Evolutionary conservation across 805 yeast species (phyloP), one percentile per base, ranked within the genome.

Genomic region (Metschnikowia continentalis): DNA sequence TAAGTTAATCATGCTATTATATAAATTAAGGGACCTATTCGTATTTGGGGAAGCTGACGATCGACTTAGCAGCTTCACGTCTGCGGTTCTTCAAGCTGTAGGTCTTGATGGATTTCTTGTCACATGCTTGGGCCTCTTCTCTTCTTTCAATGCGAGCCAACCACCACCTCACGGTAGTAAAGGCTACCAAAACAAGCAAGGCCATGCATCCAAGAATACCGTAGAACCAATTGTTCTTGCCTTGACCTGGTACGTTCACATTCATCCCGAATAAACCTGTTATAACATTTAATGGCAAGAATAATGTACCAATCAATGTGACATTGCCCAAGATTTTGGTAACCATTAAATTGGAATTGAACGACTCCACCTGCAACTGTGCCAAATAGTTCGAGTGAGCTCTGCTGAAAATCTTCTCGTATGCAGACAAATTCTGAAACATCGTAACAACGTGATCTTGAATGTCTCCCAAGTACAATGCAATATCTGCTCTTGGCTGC

Each of bases 181-280:
- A 60, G 52, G 70, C 46, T 57, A 63, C 36, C 55, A 66, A 5
- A 52, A 65, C 57, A 52, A 68, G 33, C 47, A 60, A 22, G 47
- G 61, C 51, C 62, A 63, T 59, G 32, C 58, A 58, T n/a, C 61
- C 88, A 6, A 84, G 62, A 52, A 85, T 82, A 40, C 88, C 88
- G 64, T 80, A 82, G 64, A 81, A 89, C 68, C 61, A 58, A 43
- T 44, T 42, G 15, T 44, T 41, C 14, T 49, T 43, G 2, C 50
- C 69, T 26, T 52, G 48, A 30, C 97, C 97, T 0, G 97, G 97
- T 30, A 92, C 87, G 11, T 60, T 68, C 17, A 92, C 98, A 68
- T 92, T 92, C 99, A 92, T 92, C 62, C 97, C 97, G 69, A 92
- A 92, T 55, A 91, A 64, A 66, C 97, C 96, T 2, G 97, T 90